Evolutionary conservation across 148 eudicot species (phyloP).

Genomic region (Persicaria tinctoria): DNA sequence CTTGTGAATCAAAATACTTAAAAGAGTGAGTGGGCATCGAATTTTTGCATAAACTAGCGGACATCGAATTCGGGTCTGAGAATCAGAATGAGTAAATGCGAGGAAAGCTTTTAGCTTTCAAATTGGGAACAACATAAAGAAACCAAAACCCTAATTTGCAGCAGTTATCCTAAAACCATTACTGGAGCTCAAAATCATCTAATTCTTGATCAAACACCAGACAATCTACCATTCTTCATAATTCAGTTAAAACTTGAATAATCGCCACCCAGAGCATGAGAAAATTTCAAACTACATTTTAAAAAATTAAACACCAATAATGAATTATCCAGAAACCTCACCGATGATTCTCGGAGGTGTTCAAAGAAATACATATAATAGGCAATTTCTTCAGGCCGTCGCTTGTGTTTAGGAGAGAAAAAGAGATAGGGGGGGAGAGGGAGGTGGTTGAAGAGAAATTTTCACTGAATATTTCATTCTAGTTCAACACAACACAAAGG

Average conservation of each 20-base stretch:
- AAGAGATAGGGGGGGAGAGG: background rate
- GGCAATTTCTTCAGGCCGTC: constrained; percentile 4
- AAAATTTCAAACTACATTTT: background rate
- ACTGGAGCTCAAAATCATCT: background rate
- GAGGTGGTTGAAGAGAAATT: constrained; percentile 4
- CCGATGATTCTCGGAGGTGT: constrained; percentile 3
- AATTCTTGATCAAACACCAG: background rate
- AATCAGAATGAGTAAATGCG: background rate
- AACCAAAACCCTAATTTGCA: no score
- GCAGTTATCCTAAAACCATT: no score
- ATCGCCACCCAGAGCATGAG: background rate
- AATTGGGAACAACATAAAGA: no score
- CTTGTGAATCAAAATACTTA: no score
- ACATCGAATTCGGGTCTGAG: no score
- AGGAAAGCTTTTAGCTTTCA: background rate
- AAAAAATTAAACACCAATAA: background rate
- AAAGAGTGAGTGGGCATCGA: no score
- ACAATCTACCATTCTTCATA: background rate
- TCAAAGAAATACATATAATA: background rate
- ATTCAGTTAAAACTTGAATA: background rate
- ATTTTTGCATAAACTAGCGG: no score
- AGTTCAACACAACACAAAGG: no score
- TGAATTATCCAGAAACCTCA: background rate
- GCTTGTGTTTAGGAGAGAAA: background rate
- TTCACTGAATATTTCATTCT: background rate